Evolutionary conservation across 23 red algal species (phyloP).

Genomic region (Agarophyton chilense): DNA sequence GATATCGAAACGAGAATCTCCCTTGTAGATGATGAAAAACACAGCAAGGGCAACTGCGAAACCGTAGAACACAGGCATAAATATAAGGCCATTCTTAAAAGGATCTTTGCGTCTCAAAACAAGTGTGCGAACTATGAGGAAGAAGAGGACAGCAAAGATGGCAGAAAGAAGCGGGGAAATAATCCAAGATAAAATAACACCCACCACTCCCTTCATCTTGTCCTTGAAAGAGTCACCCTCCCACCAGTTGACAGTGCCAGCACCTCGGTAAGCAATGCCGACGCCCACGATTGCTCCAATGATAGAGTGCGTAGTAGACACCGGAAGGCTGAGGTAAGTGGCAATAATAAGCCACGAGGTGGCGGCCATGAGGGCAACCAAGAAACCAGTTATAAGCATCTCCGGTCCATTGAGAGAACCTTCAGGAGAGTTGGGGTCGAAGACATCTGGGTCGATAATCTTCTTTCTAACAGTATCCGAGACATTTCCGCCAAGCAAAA

Average conservation of each 20-base stretch:
- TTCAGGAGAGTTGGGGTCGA: slow-evolving; percentile 37
- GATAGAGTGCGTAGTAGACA: slow-evolving; percentile 90
- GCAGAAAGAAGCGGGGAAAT: slow-evolving; percentile 80
- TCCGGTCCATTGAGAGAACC: slow-evolving; percentile 76
- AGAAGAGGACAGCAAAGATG: slow-evolving; percentile 67
- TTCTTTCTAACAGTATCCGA: slow-evolving; percentile 86
- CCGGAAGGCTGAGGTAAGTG: slow-evolving; percentile 76
- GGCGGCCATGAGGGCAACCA: slow-evolving; percentile 78
- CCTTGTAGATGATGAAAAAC: slow-evolving; percentile 89
- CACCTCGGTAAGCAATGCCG: slow-evolving; percentile 75
- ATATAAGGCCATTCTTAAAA: slow-evolving; percentile 50
- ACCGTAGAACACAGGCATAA: slow-evolving; percentile 84
- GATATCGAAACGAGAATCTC: slow-evolving; percentile 47
- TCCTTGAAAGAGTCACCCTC: slow-evolving; percentile 42
- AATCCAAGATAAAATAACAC: slow-evolving; percentile 79
- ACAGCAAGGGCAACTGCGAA: slow-evolving; percentile 59
- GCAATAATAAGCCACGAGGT: slow-evolving; percentile 83
- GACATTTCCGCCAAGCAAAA: slow-evolving; percentile 80
- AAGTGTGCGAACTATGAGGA: slow-evolving; percentile 79
- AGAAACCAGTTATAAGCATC: slow-evolving; percentile 90
- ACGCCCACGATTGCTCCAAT: slow-evolving; percentile 81
- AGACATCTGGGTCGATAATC: slow-evolving; percentile 75
- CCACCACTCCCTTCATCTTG: slow-evolving; percentile 77
- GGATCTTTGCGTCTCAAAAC: slow-evolving; percentile 66
- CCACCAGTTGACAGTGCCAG: slow-evolving; percentile 66